Evolutionary conservation across 495 filamentous ascomycete genomes (phyloP), one percentile per base, ranked within the genome.

Genomic region (Immersiella caudata): DNA sequence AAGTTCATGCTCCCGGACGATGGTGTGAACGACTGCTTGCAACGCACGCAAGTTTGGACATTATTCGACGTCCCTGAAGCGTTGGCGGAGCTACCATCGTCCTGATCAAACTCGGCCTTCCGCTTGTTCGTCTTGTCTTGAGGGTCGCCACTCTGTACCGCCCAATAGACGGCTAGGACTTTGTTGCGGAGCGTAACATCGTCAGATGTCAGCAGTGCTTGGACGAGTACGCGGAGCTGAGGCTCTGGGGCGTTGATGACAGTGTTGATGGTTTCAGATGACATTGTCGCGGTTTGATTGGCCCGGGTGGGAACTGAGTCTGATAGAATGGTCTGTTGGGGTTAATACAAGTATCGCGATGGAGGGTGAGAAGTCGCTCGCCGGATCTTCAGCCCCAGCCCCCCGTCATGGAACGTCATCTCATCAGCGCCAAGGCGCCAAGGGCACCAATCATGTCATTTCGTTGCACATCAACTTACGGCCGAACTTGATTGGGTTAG

Each of bases 171-270:
- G 51, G 7, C 51, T 55, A 55, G 22, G 51, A 55, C 51, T 22
- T 21, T 55, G 51, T 55, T 55, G 6, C 51, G 51, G 7, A 55
- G 51, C 7, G 7, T 22, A 22, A 14, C 8, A 55, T 55, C 51
- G 20, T 55, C 51, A 20, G 12, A 9, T 22, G 51, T 55, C 51
- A 55, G 51, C 51, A 55, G 51, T 20, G 51, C 51, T 20, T 55
- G 51, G 51, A 55, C 51, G 22, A 55, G 51, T 22, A 20, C 51
- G 51, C 51, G 51, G 51, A 55, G 51, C 22, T 55, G 51, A 55
- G 12, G 51, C 51, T 55, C 51, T 22, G 51, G 51, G 7, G 51
- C 51, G 22, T 55, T 55, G 51, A 55, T 55, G 51, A 55, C 51
- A 21, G 51, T 20, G 51, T 21, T 55, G 20, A 55, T 20, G 6